Base-by-base conservation (phyloP, 2,329 filamentous ascomycete genomes). In the Calonectria multiphialidica region DNA sequence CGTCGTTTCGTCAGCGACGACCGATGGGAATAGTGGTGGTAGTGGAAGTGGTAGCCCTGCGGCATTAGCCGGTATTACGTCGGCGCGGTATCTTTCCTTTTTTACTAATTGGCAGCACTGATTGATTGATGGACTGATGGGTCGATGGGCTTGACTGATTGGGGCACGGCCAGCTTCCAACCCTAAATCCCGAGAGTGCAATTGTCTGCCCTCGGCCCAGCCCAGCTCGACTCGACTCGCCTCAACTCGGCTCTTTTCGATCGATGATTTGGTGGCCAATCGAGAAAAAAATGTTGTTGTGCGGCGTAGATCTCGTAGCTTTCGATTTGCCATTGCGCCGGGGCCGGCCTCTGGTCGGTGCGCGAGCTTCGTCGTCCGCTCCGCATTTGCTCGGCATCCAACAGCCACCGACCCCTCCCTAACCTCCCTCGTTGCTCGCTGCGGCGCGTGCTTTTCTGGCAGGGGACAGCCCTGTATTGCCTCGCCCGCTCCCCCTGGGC, bases 1-100 rank as follows among this genome's bases (percentile, higher is more conserved):
- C 16, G 64, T 8, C 30, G 50, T 21, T n/a, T n/a, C n/a, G n/a
- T n/a, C n/a, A n/a, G n/a, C n/a, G n/a, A n/a, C n/a, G n/a, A n/a
- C n/a, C n/a, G n/a, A n/a, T n/a, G n/a, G n/a, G n/a, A n/a, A n/a
- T n/a, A n/a, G n/a, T n/a, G n/a, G n/a, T n/a, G n/a, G n/a, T n/a
- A n/a, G n/a, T n/a, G n/a, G n/a, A n/a, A n/a, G 21, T 23, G 30
- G 53, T 40, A n/a, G 53, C 53, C 37, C 33, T 49, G 35, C 68
- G 68, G 68, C 33, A 71, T 35, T 37, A 55, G n/a, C 28, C 53
- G 63, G 62, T 45, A 53, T 67, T 66, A 67, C 50, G 63, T 62
- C 68, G 63, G 68, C 42, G 44, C 50, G 53, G 23, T 37, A 45
- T 44, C 37, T 44, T 45, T 62, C 21, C 23, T 28, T 13, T 50